Evolutionary conservation across 2,329 filamentous ascomycete species (phyloP).

Genomic region (Gremmenia infestans): DNA sequence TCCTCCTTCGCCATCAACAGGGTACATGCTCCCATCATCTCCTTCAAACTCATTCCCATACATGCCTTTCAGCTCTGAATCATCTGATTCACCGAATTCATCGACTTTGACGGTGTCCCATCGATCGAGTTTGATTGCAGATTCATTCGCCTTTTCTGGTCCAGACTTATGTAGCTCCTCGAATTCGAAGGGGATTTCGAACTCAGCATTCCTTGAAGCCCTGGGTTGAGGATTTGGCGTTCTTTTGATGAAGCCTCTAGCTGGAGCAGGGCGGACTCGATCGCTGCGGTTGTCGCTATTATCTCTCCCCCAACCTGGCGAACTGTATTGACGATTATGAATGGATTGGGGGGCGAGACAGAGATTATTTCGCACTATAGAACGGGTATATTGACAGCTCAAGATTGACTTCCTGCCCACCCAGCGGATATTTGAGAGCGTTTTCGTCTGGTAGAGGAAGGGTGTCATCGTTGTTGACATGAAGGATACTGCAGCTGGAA

Average conservation of each 20-base stretch:
- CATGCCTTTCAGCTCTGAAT: background rate
- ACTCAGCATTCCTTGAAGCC: too few relatives aligned
- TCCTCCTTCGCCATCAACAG: constrained; percentile 17
- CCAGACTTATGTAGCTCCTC: background rate
- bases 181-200: constrained; percentile 1
- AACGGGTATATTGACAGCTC: constrained; percentile 8
- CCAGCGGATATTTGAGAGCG: constrained; percentile 37
- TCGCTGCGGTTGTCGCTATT: too few relatives aligned
- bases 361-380: background rate
- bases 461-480: constrained; percentile 46
- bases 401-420: constrained; percentile 29
- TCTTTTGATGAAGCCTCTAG: background rate
- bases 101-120: background rate
- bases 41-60: constrained; percentile 6
- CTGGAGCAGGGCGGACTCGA: background rate
- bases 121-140: background rate
- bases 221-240: background rate
- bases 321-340: background rate
- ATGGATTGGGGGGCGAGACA: background rate
- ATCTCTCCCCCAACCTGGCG: background rate
- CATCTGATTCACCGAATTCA: constrained; percentile 8
- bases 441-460: constrained; percentile 70
- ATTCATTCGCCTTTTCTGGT: background rate
- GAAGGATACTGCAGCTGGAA: constrained; percentile 4
- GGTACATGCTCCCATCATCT: constrained; percentile 5